Evolutionary conservation across 331 rosid species (phyloP).

Genomic region (Quercus tomentella): DNA sequence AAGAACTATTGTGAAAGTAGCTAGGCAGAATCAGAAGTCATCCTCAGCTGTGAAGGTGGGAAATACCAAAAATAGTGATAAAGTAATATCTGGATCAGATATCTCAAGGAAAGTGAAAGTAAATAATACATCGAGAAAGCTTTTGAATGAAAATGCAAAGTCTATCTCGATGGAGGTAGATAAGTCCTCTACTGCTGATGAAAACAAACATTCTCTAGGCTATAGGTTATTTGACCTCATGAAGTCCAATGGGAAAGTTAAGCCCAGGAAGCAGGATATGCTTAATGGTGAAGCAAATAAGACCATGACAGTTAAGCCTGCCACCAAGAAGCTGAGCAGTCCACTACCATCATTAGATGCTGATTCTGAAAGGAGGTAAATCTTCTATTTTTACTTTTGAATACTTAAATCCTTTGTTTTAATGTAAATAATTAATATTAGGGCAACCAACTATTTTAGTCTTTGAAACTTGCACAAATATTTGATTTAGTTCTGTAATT

Average conservation of each 20-base stretch:
- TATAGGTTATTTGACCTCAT: constrained; percentile 15
- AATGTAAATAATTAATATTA: neutral
- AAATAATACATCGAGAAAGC: constrained; percentile 18
- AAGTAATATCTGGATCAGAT: constrained; percentile 31
- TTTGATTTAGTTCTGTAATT: too few species aligned
- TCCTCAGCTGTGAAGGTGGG: constrained; percentile 23
- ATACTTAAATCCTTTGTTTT: neutral
- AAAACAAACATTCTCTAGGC: constrained; percentile 40
- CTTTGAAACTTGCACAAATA: neutral
- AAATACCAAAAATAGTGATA: constrained; percentile 24
- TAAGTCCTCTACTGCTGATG: constrained; percentile 20
- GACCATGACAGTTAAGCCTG: constrained; percentile 11
- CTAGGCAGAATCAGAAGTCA: constrained; percentile 31
- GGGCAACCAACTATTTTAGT: neutral
- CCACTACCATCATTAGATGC: constrained; percentile 44
- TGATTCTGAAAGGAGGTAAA: constrained; percentile 70
- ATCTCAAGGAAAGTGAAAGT: constrained; percentile 31
- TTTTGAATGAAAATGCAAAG: constrained; percentile 16
- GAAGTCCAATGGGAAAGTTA: constrained; percentile 27
- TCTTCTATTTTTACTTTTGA: constrained; percentile 4
- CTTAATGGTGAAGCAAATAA: constrained; percentile 21
- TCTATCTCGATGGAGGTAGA: constrained; percentile 22
- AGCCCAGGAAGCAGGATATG: constrained; percentile 28
- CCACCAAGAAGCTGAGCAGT: constrained; percentile 24
- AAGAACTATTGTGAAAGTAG: constrained; percentile 19